Evolutionary conservation across 495 filamentous ascomycete genomes (phyloP), one percentile per base, ranked within the genome.

Genomic region (Pyronema omphalodes): DNA sequence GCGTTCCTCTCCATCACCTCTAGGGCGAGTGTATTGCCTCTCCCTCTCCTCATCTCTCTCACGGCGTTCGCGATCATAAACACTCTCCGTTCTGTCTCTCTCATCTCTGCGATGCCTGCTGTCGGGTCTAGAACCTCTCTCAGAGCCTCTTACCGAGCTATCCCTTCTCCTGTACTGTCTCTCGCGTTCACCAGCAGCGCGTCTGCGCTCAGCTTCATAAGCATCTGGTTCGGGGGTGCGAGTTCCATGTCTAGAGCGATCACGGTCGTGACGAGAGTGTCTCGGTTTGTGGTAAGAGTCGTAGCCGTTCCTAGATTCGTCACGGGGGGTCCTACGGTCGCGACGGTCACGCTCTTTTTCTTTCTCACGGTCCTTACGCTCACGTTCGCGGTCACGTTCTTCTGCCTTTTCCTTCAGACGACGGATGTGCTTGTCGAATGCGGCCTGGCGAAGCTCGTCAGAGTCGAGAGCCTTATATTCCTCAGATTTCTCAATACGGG

Each of bases 371-470:
- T 86, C 80, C 39, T 75, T 74, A 18, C 75, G 74, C 39, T 78
- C 75, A 51, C 82, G 81, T 17, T 89, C 84, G 51, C 75, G 80
- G 51, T 93, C 88, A 3, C 68, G 66, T 54, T 93, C 86, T 50
- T 94, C 88, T 48, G 93, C 85, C 66, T 88, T 87, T 63, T 96
- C 91, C 60, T 81, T 83, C 5, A 94, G 69, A 51, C 91, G 86
- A 39, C 86, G 83, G 55, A 95, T 80, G 60, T 86, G 75, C 68
- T 96, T 99, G 33, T 95, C 93, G 64, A 94, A 96, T 9, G 87
- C 93, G 53, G 76, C 72, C 29, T 80, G 77, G 46, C 88, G 84
- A 37, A 83, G 71, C 33, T 93, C 86, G 18, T 96, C 91, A 8
- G 82, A 77, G 50, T 83, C 74, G 23, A 96, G 72, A 15, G 80